These are phyloP conservation scores for Cercophora scortea DNA, from an alignment of 495 filamentous ascomycete genomes.

Conservation along the genomic window DNA sequence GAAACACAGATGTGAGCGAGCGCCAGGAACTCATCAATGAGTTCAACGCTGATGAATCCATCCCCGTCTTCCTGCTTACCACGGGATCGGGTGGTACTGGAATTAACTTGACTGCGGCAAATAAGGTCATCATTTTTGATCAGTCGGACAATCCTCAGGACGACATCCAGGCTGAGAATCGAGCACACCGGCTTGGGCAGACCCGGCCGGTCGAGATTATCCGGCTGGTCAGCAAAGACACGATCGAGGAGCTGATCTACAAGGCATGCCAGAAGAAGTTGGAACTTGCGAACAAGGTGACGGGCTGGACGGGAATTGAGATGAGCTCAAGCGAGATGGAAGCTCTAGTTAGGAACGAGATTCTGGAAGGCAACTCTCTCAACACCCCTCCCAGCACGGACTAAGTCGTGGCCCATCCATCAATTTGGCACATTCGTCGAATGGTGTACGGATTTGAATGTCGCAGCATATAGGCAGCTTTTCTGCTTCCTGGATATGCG, in stretches of 20 bases:
- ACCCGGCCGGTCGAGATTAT: conserved; percentile 78
- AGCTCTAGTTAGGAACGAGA: conserved; percentile 13
- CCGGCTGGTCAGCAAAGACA: conserved; percentile 70
- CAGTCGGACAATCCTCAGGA: conserved; percentile 94
- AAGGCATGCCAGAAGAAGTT: conserved; percentile 85
- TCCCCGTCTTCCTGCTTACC: conserved; percentile 86
- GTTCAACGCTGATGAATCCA: conserved; percentile 66
- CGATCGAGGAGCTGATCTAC: conserved; percentile 90
- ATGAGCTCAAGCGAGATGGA: conserved; percentile 26
- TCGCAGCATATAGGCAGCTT: too few species aligned
- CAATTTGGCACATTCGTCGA: too few species aligned
- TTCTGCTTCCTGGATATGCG: too few species aligned
- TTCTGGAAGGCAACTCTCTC: conserved; percentile 6
- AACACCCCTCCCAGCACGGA: conserved; percentile 7
- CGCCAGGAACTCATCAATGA: conserved; percentile 82
- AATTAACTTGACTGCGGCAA: conserved; percentile 89
- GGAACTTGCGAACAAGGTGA: conserved; percentile 79
- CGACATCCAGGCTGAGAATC: conserved; percentile 92
- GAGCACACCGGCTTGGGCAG: conserved; percentile 91
- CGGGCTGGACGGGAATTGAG: conserved; percentile 22
- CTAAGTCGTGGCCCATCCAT: background rate
- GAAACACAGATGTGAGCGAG: conserved; percentile 71
- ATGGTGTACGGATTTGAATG: too few species aligned
- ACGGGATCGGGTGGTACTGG: conserved; percentile 92
- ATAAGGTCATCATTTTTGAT: conserved; percentile 97